Base-by-base conservation (phyloP, 208 protist genomes). In the Strigomonas oncopelti region DNA sequence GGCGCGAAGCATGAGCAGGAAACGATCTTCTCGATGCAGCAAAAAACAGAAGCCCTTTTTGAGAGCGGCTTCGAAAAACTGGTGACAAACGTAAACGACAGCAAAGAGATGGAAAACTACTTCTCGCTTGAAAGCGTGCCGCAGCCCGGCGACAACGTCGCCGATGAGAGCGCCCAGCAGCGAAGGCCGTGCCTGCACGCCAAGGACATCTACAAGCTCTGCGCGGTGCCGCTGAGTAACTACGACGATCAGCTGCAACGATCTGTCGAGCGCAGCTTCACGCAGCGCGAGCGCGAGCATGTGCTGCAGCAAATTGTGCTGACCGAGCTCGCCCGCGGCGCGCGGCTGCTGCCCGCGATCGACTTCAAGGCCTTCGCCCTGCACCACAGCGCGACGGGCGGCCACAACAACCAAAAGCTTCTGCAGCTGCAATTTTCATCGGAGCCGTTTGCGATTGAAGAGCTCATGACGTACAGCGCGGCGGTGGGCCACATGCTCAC, bases 271-370 rank as follows among this genome's bases (percentile, higher is more conserved):
- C 80, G 80, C 31, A 84, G 67, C 66, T 74, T 90, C 54, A 82
- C 80, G 25, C 22, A 61, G 28, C 77, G 80, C 8, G 84, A 90
- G 59, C 63, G 77, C 24, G 73, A 64, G 28, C 84, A 90, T 56
- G 68, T 80, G 16, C 34, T 90, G 18, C 80, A 86, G 71, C 74
- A 77, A 20, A 55, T 78, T 20, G 67, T 86, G 45, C 75, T 90
- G 22, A 34, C 73, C 52, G 32, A 66, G 51, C 24, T 82, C 4
- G 80, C 77, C 9, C 24, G 57, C 11, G 20, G 59, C n/a, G 66
- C 60, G 13, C 32, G 62, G 4, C 66, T 88, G 28, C 66, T 73
- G 63, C 76, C 34, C 11, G 29, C 16, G 13, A n/a, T 27, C 24
- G 11, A 58, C 48, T 25, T 20, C 18, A n/a, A 31, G 13, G 4